phyloP scores from a whole-genome alignment of 164 flowering plant species.

The Vitis cinerea region DNA sequence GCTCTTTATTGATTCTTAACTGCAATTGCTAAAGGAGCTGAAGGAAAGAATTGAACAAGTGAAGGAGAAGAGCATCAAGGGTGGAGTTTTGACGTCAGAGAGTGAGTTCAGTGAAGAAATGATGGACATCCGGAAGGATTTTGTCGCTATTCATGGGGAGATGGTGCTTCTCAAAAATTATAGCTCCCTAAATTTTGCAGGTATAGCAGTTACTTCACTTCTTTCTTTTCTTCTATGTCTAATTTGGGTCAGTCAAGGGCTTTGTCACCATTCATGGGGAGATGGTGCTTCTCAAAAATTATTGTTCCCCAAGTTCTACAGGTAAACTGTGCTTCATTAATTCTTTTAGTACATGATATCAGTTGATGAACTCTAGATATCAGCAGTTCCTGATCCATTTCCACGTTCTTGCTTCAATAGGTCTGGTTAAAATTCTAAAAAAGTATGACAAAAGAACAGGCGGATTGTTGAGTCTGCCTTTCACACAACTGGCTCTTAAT shows the following conservation, averaged over 20 bases:
- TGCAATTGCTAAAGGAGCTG: constrained; percentile 48
- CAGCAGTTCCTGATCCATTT: neutral
- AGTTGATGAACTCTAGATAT: neutral
- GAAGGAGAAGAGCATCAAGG: constrained; percentile 47
- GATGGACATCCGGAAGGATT: constrained; percentile 76
- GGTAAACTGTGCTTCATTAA: neutral
- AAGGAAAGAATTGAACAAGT: constrained; percentile 70
- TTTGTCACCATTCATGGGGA: neutral
- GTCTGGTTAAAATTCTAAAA: constrained; percentile 81
- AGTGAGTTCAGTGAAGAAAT: constrained; percentile 71
- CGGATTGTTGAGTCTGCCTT: constrained; percentile 62
- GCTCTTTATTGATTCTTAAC: neutral
- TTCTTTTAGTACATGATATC: neutral
- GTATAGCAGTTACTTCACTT: constrained; percentile 28
- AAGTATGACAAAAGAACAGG: constrained; percentile 93
- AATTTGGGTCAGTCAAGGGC: neutral
- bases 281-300: constrained; percentile 1
- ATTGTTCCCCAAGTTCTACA: neutral
- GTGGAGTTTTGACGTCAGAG: constrained; percentile 45
- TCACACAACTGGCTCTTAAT: constrained; percentile 63
- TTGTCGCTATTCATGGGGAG: constrained; percentile 82
- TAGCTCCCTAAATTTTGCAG: constrained; percentile 88
- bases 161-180: constrained; percentile 89
- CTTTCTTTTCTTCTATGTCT: neutral
- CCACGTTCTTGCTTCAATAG: constrained; percentile 26